phyloP scores from a whole-genome alignment of 2,329 filamentous ascomycete genomes.

The Fusarium sp. region DNA sequence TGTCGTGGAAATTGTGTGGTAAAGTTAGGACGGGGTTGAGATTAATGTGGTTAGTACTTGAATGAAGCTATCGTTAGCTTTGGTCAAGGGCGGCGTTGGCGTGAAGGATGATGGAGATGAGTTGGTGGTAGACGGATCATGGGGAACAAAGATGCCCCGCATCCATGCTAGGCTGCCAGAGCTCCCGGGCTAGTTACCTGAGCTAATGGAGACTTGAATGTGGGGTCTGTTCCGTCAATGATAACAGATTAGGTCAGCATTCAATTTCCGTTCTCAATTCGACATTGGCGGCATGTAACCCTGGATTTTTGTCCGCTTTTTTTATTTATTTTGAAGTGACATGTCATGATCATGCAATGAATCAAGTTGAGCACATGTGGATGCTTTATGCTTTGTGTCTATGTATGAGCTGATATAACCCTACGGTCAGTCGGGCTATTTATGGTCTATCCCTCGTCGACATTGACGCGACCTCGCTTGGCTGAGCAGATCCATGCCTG shows the following conservation, averaged over 20 bases:
- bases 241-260: constrained; percentile 10
- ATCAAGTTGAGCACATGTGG: neutral
- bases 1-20: neutral
- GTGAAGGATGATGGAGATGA: constrained; percentile 11
- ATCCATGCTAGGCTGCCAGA: neutral
- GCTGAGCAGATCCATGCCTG: constrained; percentile 3
- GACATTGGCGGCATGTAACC: constrained; percentile 15
- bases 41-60: neutral
- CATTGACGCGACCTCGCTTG: constrained; percentile 4
- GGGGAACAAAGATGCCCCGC: constrained; percentile 30
- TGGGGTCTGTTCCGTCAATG: constrained; percentile 1
- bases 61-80: constrained; percentile 18
- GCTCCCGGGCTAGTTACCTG: neutral
- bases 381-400: neutral
- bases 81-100: neutral
- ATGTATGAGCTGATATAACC: neutral
- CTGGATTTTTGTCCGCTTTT: constrained; percentile 4
- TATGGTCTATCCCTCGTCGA: neutral
- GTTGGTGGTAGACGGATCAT: neutral
- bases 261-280: constrained; percentile 19
- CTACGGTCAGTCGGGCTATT: neutral
- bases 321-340: neutral
- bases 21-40: neutral
- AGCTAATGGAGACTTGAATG: neutral
- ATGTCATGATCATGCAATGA: constrained; percentile 3